Evolutionary conservation across 495 filamentous ascomycete genomes (phyloP), one percentile per base, ranked within the genome.

Genomic region (Chaetomidium leptoderma): DNA sequence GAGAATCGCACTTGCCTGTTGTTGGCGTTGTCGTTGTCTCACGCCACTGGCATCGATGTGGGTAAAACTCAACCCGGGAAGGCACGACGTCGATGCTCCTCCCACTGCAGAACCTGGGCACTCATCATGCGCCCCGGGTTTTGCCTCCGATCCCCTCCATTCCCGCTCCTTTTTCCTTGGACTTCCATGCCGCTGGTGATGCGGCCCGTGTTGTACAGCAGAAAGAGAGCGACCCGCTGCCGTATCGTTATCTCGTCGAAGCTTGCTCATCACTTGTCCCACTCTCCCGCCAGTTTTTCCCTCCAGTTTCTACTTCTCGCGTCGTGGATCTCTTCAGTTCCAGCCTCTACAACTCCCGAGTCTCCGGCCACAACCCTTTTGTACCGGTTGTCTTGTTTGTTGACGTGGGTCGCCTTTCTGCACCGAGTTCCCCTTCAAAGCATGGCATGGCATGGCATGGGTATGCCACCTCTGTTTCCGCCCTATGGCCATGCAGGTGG

Each of bases 401-500:
- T n/a, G n/a, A n/a, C n/a, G n/a, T n/a, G n/a, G n/a, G n/a, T 21
- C 27, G 27, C 39, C 6, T 43, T 43, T 43, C 19, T 39, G n/a
- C n/a, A n/a, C n/a, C n/a, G n/a, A n/a, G n/a, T n/a, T n/a, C n/a
- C n/a, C 40, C 40, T 24, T 24, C 2, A 16, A 8, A 6, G 24
- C 40, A 3, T 24, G 40, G 23, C 17, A 33, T 29, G 23, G 2
- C 1, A 16, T 27, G 26, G 27, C 24, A 6, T 27, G 14, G 43
- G 6, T 13, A 46, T 29, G 13, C 43, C 26, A n/a, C n/a, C n/a
- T 16, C 4, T 10, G 2, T n/a, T 8, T n/a, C 43, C 29, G 43
- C 43, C 43, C 26, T 46, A 27, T n/a, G n/a, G n/a, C n/a, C 21
- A 43, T 46, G 43, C 43, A 48, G 45, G 16, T 33, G 29, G 27